phyloP scores from a whole-genome alignment of 1,139 yeast species.

The Yamadazyma sp. region DNA sequence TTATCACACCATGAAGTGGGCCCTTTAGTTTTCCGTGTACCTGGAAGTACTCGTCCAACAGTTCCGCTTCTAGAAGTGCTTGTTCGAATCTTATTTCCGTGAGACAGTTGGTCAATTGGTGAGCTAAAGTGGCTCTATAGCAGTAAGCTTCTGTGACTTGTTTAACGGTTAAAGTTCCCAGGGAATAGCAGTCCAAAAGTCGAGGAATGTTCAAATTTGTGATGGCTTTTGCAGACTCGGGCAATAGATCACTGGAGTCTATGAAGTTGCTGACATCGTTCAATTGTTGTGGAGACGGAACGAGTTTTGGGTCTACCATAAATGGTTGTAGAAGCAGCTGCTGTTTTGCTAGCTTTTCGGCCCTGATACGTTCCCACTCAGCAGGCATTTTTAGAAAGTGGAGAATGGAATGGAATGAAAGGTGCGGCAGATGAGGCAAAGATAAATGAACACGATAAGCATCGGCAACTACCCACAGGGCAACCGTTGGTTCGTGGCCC shows the following conservation, averaged over 20 bases:
- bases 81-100: slow-evolving; percentile 30
- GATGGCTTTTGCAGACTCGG: slow-evolving; percentile 31
- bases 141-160: slow-evolving; percentile 50
- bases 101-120: slow-evolving; percentile 34
- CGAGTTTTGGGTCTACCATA: slow-evolving; percentile 3
- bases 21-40: slow-evolving; percentile 60
- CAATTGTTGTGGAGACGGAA: slow-evolving; percentile 36
- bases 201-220: slow-evolving; percentile 15
- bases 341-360: slow-evolving; percentile 8
- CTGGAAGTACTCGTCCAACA: slow-evolving; percentile 37
- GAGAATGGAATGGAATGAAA: no score
- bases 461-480: no score
- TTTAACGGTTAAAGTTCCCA: slow-evolving; percentile 32
- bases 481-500: no score
- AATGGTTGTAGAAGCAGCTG: slow-evolving; percentile 8
- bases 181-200: slow-evolving; percentile 3
- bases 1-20: slow-evolving; percentile 76
- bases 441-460: no score
- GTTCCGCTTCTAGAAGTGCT: slow-evolving; percentile 31
- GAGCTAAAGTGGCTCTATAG: slow-evolving; percentile 41
- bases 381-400: no score
- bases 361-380: slow-evolving; percentile 11
- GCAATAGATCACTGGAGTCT: slow-evolving; percentile 27
- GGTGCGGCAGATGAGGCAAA: no score
- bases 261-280: slow-evolving; percentile 34